Evolutionary conservation across 352 stramenopile genomes (phyloP), one percentile per base, ranked within the genome.

Genomic region (Pythium periplocum): DNA sequence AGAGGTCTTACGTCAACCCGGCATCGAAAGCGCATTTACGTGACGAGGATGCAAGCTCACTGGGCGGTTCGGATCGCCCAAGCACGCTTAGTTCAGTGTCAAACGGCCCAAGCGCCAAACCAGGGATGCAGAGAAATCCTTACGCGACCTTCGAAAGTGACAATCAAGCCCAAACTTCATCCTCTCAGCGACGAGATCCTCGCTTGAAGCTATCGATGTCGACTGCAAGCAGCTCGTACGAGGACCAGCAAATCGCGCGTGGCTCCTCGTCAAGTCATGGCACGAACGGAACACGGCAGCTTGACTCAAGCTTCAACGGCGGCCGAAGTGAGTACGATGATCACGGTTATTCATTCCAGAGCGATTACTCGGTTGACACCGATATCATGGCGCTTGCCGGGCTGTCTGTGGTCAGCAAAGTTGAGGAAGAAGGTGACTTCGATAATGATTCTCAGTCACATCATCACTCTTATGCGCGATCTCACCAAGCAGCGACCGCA

Each of bases 241-340:
- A 47, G 9, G 17, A 55, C 48, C 30, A 42, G n/a, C 39, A 12
- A 39, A 3, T 49, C 50, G 2, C 6, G n/a, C 2, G 41, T 48
- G 35, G 48, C 8, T 8, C 17, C 17, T 26, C 17, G 17, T 26
- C 17, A 26, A 26, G 17, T 26, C 17, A 26, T 26, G 17, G 17
- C 17, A 26, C 17, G 17, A 26, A 26, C 17, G 17, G 17, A 26
- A 26, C 17, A 26, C 17, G 10, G 34, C 47, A 40, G 51, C 48
- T 4, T 2, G 30, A 33, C 17, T 38, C 31, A 8, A 65, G 37
- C 47, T 9, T 33, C 9, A 50, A 26, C 1, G 36, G 47, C 36
- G 48, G 52, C 52, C 40, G 36, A 12, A 59, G 51, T 37, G 43
- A 48, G 43, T 48, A 48, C 43, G 43, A 48, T 48, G 9, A 31